A percentile compares a stretch with the other conserved stretches of the same genome.
These are phyloP conservation scores for Nannochloris sp. DNA, from an alignment of 139 green algal genomes.

Conservation along the genomic window DNA sequence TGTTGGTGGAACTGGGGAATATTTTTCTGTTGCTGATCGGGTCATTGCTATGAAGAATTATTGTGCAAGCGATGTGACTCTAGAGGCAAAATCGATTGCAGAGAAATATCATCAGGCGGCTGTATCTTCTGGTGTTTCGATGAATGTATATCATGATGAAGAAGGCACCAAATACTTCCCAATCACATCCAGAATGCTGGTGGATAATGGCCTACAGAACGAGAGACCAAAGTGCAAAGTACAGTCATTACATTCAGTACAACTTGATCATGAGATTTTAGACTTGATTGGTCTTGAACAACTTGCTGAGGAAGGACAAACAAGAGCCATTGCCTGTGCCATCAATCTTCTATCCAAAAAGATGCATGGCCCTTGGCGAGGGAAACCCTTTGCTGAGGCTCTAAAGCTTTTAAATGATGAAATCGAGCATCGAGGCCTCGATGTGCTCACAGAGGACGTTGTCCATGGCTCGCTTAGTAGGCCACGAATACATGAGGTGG, in stretches of 20 bases:
- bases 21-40: constrained; percentile 48
- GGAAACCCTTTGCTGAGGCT: neutral
- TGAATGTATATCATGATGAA: neutral
- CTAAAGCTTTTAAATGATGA: neutral
- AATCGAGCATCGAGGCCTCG: neutral
- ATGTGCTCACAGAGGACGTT: neutral
- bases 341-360: constrained; percentile 16
- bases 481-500: constrained; percentile 50
- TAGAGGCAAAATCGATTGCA: constrained; percentile 26
- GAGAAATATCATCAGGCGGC: constrained; percentile 7
- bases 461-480: constrained; percentile 39
- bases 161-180: neutral
- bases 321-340: constrained; percentile 34
- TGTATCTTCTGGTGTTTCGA: neutral
- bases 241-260: constrained; percentile 12
- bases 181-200: neutral
- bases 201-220: neutral
- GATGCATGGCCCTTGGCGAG: neutral
- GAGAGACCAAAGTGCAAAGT: constrained; percentile 13
- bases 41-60: constrained; percentile 52
- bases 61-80: constrained; percentile 34
- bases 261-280: constrained; percentile 28
- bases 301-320: constrained; percentile 50
- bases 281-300: constrained; percentile 39
- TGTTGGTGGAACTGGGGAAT: constrained; percentile 56